These are phyloP conservation scores for Hippophae tibetana DNA, from an alignment of 306 rosid genomes.

Conservation along the genomic window DNA sequence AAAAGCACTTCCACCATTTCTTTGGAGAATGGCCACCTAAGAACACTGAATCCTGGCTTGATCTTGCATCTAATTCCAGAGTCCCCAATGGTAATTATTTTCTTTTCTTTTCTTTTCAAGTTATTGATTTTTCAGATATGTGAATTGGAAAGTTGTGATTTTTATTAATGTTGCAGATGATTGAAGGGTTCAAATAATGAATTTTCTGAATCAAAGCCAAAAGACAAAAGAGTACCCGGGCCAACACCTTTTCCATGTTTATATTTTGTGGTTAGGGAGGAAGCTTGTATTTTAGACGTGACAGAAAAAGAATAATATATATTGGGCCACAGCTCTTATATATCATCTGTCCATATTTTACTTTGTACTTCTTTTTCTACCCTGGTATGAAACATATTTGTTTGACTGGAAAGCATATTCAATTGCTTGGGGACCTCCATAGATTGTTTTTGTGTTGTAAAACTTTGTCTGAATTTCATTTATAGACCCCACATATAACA, in stretches of 20 bases:
- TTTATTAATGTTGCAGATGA: conserved; percentile 44
- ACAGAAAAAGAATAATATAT: conserved; percentile 24
- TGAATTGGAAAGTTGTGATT: neutral
- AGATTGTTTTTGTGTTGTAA: too few relatives aligned
- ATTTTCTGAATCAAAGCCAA: conserved; percentile 25
- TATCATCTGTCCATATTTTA: conserved; percentile 37
- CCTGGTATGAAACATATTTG: conserved; percentile 68
- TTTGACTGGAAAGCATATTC: too few relatives aligned
- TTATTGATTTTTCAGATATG: neutral
- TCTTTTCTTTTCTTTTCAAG: neutral
- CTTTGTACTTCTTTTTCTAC: conserved; percentile 16
- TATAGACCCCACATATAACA: too few relatives aligned
- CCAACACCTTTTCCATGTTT: conserved; percentile 19
- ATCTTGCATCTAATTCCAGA: conserved; percentile 85
- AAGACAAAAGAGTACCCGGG: conserved; percentile 45
- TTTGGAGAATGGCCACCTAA: conserved; percentile 90
- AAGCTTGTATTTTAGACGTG: conserved; percentile 31
- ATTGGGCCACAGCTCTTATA: conserved; percentile 44
- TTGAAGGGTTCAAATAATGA: conserved; percentile 36
- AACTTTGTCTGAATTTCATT: too few relatives aligned
- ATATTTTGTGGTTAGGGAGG: conserved; percentile 52
- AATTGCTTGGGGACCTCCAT: too few relatives aligned
- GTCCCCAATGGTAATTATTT: conserved; percentile 35
- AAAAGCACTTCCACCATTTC: conserved; percentile 87
- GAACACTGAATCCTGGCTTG: conserved; percentile 90